These are phyloP conservation scores for Trypanosoma caninum DNA, from an alignment of 208 protist genomes.

Conservation along the genomic window DNA sequence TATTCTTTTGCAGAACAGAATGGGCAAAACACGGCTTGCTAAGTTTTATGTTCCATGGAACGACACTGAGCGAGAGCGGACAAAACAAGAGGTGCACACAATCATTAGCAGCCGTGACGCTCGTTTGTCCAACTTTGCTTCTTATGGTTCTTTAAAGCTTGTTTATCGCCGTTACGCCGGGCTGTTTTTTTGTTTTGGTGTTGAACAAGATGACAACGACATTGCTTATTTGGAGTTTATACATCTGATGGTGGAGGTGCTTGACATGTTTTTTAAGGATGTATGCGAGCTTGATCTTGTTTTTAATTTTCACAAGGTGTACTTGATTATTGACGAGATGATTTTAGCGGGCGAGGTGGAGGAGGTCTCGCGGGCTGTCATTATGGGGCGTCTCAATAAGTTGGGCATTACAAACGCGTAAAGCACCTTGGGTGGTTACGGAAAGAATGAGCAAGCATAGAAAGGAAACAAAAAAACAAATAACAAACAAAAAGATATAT, in stretches of 20 bases:
- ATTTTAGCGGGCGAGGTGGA: slow-evolving; percentile 97
- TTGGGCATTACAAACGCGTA: slow-evolving; percentile 90
- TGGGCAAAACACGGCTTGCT: slow-evolving; percentile 97
- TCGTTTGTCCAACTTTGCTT: slow-evolving; percentile 97
- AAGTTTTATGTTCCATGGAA: slow-evolving; percentile 98
- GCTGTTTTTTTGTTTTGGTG: slow-evolving; percentile 99
- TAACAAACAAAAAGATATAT: not conserved
- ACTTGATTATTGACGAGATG: slow-evolving; percentile 98
- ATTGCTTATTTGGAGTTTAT: slow-evolving; percentile 97
- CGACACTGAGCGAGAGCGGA: slow-evolving; percentile 92
- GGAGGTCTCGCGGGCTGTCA: slow-evolving; percentile 94
- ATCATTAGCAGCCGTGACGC: slow-evolving; percentile 94
- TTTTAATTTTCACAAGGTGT: slow-evolving; percentile 99
- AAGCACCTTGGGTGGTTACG: no score
- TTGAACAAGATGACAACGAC: slow-evolving; percentile 98
- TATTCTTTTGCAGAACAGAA: slow-evolving; percentile 98
- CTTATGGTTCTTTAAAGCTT: slow-evolving; percentile 94
- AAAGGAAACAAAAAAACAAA: not conserved
- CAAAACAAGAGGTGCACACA: slow-evolving; percentile 96
- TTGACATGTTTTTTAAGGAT: slow-evolving; percentile 99
- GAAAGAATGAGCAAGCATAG: no score
- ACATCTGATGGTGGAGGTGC: slow-evolving; percentile 97
- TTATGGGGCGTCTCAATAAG: slow-evolving; percentile 89
- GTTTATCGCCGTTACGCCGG: slow-evolving; percentile 99
- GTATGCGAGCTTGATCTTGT: slow-evolving; percentile 99